phyloP scores from a whole-genome alignment of 768 basidiomycete species.

The Leccinum arenicola region DNA sequence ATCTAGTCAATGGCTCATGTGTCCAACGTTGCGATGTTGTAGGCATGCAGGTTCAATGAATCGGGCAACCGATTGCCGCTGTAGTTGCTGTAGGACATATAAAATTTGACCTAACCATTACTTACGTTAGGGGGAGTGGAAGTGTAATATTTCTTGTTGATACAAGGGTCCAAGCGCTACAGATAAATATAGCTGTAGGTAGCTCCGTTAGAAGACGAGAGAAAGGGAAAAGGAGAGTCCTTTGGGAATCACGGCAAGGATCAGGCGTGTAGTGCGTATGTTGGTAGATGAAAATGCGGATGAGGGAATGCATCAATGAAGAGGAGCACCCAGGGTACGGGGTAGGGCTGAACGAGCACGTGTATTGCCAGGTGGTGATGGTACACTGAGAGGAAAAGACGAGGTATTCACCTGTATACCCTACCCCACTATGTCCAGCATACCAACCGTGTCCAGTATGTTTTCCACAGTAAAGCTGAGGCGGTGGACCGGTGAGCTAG shows the following conservation, averaged over 20 bases:
- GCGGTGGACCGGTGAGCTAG: not conserved
- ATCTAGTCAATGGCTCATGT: not conserved
- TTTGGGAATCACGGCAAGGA: not conserved
- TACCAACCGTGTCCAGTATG: not conserved
- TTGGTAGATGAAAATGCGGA: not conserved
- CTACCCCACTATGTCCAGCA: not conserved
- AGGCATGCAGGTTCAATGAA: not conserved
- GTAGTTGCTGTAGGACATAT: not conserved
- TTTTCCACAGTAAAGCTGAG: not conserved
- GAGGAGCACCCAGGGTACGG: not conserved
- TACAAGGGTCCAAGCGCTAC: not conserved
- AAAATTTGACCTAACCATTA: not conserved
- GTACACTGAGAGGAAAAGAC: not conserved
- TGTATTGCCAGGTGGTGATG: not conserved
- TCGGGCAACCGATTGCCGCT: not conserved
- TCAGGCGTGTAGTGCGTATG: not conserved
- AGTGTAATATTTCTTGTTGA: not conserved
- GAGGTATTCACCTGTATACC: not conserved
- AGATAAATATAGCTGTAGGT: not conserved
- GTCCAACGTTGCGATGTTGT: not conserved
- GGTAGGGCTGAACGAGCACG: not conserved
- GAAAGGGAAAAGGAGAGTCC: not conserved
- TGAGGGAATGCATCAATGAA: not conserved
- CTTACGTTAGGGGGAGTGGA: not conserved
- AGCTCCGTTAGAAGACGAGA: not conserved